Base-by-base conservation (phyloP, 768 basidiomycete genomes). In the Tephrocybe sp. region DNA sequence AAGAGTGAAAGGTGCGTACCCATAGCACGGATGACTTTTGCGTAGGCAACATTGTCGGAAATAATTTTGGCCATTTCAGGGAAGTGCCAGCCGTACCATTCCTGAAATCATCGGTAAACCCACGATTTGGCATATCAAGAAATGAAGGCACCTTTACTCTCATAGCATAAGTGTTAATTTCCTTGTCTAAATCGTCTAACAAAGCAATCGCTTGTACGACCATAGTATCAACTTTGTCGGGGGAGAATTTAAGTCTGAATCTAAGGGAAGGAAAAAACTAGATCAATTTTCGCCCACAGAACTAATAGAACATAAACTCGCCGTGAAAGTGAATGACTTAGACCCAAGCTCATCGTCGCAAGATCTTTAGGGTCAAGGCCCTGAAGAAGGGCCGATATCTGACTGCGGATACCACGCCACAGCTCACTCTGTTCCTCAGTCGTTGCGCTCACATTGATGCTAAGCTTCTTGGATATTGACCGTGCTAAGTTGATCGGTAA, bases 61-160 rank as follows among this genome's bases (percentile, higher is more conserved):
- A 99, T 89, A 66, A 99, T 98, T 75, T 98, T 98, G 52, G 87
- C 89, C 88, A 99, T 91, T 72, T 99, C 97, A 4, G 97, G 97
- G 80, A 99, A 99, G 75, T 99, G 97, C 97, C 97, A 99, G 33
- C 97, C 97, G 62, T 99, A 99, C 97, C 97, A 99, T 82, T 99
- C 97, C 96, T 97, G 60, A 22, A 35, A 20, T 7, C 26, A n/a
- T 34, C 1, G 7, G 36, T 32, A 6, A 16, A 10, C 2, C 10
- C n/a, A 20, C 10, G 1, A 13, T 23, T 43, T 17, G 2, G 3
- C 7, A 4, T 5, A 49, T 43, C 11, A 19, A 42, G 34, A n/a
- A n/a, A 38, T 13, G 41, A 39, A 50, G 78, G 31, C 51, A 95
- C 95, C 82, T 99, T 99, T 40, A 96, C 92, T 63, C 97, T 84